Conservation (phyloP, 768 basidiomycete species). For the Mycena metata region DNA sequence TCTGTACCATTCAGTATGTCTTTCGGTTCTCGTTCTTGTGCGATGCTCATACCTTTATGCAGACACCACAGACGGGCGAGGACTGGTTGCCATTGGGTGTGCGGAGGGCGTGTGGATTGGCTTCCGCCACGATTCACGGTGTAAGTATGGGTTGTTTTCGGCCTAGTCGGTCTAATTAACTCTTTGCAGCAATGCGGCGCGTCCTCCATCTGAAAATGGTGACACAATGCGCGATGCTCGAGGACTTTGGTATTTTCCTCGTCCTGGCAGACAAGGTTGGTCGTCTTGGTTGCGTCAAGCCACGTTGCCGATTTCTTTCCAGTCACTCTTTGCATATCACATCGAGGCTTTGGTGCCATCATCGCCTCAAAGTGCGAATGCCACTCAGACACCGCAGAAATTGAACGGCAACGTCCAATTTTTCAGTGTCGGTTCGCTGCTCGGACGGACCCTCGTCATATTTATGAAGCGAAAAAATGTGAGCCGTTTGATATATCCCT, state of each 20-base stretch:
- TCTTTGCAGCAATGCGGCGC: conserved; percentile 83
- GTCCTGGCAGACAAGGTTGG: conserved; percentile 91
- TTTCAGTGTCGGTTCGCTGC: conserved; percentile 92
- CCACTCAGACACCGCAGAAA: conserved; percentile 88
- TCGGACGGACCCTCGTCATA: conserved; percentile 89
- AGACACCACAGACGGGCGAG: conserved; percentile 90
- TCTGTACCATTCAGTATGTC: conserved; percentile 91
- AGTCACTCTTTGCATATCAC: conserved; percentile 93
- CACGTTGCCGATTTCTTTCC: not conserved
- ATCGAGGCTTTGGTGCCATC: conserved; percentile 97
- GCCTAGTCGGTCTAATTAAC: conserved; percentile 11
- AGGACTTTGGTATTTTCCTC: conserved; percentile 96
- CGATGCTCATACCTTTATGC: conserved; percentile 17
- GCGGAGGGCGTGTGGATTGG: conserved; percentile 99
- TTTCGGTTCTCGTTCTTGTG: conserved; percentile 36
- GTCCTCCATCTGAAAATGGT: conserved; percentile 95
- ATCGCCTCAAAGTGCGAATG: conserved; percentile 74
- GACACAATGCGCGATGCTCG: conserved; percentile 95
- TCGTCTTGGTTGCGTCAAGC: not conserved
- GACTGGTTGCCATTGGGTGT: conserved; percentile 93
- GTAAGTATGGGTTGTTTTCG: conserved; percentile 56
- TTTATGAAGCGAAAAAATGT: conserved; percentile 97
- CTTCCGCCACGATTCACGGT: conserved; percentile 88
- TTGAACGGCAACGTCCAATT: conserved; percentile 94
- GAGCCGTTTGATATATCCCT: conserved; percentile 29